These are phyloP conservation scores for Leccinellum albellum DNA, from an alignment of 768 basidiomycete species.

Conservation along the genomic window DNA sequence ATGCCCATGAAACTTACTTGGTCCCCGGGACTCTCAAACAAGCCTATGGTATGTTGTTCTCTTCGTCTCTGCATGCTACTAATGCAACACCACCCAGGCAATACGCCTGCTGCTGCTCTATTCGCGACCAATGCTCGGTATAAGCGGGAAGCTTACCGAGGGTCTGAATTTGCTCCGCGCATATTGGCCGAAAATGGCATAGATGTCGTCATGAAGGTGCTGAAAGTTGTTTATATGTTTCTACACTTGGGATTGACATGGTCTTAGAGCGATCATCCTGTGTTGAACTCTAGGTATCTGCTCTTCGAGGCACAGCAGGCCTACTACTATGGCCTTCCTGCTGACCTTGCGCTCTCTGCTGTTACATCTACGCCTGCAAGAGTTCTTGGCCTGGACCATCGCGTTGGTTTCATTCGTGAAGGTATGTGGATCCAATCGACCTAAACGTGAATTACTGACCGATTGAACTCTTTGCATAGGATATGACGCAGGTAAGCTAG, in stretches of 20 bases:
- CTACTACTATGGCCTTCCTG: conserved; percentile 67
- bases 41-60: conserved; percentile 42
- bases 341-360: conserved; percentile 60
- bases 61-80: neutral
- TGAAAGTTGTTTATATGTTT: conserved; percentile 23
- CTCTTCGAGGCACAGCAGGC: conserved; percentile 62
- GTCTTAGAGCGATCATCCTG: conserved; percentile 49
- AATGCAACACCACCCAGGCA: conserved; percentile 30
- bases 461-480: conserved; percentile 34
- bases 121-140: conserved; percentile 74
- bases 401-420: conserved; percentile 60
- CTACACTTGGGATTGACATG: conserved; percentile 3
- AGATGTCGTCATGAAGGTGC: conserved; percentile 58
- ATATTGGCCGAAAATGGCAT: conserved; percentile 57
- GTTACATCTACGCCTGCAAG: conserved; percentile 72
- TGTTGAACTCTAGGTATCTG: conserved; percentile 52
- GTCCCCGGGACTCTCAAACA: conserved; percentile 77
- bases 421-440: conserved; percentile 30
- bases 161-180: conserved; percentile 60
- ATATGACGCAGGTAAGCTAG: conserved; percentile 61
- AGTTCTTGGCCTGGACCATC: conserved; percentile 69
- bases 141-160: conserved; percentile 62
- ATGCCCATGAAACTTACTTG: conserved; percentile 89
- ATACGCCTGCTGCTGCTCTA: conserved; percentile 69
- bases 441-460: neutral